phyloP scores from a whole-genome alignment of 495 filamentous ascomycete genomes.

The Aeminium ludgeri region DNA sequence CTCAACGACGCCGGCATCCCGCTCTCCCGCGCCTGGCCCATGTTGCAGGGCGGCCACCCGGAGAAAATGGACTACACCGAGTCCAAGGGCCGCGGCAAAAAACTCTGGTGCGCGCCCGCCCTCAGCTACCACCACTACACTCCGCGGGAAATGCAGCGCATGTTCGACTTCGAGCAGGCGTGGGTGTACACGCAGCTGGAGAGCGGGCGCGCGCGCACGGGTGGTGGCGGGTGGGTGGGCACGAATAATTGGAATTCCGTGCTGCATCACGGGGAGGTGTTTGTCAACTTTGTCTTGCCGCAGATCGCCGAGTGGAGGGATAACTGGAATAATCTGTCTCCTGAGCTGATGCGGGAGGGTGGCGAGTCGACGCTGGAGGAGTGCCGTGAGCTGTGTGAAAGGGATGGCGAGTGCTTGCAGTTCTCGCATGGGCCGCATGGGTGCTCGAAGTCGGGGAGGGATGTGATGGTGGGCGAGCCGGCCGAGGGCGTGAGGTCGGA shows the following conservation, averaged over 20 bases:
- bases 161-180: constrained; percentile 11
- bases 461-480: not conserved
- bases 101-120: constrained; percentile 15
- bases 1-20: not conserved
- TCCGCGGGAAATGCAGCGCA: not conserved
- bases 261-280: constrained; percentile 9
- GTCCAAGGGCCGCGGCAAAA: not conserved
- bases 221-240: too few relatives aligned
- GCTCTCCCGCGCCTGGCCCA: constrained; percentile 2
- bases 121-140: constrained; percentile 14
- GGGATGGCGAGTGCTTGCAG: not conserved
- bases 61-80: constrained; percentile 2
- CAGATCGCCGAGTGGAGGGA: not conserved
- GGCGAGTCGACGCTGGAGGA: not conserved
- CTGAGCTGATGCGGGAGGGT: not conserved
- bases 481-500: not conserved
- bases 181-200: constrained; percentile 24
- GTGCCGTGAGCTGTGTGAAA: not conserved
- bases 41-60: constrained; percentile 2
- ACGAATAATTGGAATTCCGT: not conserved
- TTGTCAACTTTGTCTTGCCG: constrained; percentile 3
- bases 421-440: not conserved
- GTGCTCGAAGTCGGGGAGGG: not conserved
- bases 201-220: constrained; percentile 14
- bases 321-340: constrained; percentile 8